Evolutionary conservation across 1,139 yeast species (phyloP).

Genomic region (Yamadazyma blattariae): DNA sequence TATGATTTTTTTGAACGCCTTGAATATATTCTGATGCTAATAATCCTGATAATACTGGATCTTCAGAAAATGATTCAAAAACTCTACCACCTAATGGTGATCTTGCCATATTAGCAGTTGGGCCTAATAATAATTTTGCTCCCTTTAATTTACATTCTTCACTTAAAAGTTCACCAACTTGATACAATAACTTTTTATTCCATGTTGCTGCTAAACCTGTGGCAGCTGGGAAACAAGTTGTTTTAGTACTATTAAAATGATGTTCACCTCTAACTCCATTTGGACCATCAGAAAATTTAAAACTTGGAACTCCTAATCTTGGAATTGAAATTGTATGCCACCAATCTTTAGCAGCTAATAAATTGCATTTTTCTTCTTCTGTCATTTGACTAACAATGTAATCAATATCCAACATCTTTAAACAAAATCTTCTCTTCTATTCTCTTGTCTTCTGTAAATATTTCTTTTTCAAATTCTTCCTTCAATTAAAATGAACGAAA

Average conservation of each 20-base stretch:
- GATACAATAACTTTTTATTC: slow-evolving; percentile 19
- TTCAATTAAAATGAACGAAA: no score
- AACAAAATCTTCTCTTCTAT: no score
- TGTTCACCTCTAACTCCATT: slow-evolving; percentile 28
- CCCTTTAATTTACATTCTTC: slow-evolving; percentile 25
- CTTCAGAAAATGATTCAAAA: slow-evolving; percentile 28
- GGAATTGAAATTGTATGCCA: slow-evolving; percentile 53
- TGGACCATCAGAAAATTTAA: slow-evolving; percentile 28
- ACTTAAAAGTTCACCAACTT: slow-evolving; percentile 27
- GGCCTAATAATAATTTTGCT: slow-evolving; percentile 27
- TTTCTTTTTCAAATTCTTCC: no score
- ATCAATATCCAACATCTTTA: slow-evolving; percentile 33
- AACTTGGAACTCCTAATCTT: slow-evolving; percentile 32
- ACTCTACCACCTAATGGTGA: slow-evolving; percentile 30
- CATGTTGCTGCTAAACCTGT: slow-evolving; percentile 39
- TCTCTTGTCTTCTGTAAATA: no score
- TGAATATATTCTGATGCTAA: slow-evolving; percentile 21
- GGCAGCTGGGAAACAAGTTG: slow-evolving; percentile 30
- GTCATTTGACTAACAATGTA: slow-evolving; percentile 36
- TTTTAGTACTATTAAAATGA: slow-evolving; percentile 23
- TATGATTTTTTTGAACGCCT: slow-evolving; percentile 25
- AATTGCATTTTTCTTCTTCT: slow-evolving; percentile 39
- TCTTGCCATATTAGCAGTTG: slow-evolving; percentile 25
- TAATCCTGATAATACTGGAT: slow-evolving; percentile 25
- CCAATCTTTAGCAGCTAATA: slow-evolving; percentile 45